Evolutionary conservation across 768 basidiomycete genomes (phyloP), one percentile per base, ranked within the genome.

Genomic region (Pisolithus marmoratus): DNA sequence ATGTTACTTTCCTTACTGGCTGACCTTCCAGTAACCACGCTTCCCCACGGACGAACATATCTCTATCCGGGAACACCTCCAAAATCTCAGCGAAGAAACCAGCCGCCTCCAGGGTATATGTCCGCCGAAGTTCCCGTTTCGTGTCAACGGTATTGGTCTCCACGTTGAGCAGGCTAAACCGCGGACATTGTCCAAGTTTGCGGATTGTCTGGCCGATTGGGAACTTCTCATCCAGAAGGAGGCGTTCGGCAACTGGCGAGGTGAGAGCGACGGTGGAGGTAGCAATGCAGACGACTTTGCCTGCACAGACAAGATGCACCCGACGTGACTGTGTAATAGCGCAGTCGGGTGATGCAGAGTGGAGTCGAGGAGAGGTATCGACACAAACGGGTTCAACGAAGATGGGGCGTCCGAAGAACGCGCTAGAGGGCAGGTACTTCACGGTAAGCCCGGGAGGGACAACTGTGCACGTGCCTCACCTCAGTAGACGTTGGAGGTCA

Each of bases 161-260:
- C n/a, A 83, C 82, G 17, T 66, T 66, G 36, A 81, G 62, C 2
- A 87, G 76, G 51, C 77, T 75, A 57, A 87, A 88, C 23, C 72
- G 71, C 0, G 85, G 85, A 3, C 72, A 69, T 31, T 70, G 72
- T 38, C 72, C 72, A 42, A 85, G 64, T 24, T 78, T 75, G 23
- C 78, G 70, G 64, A 87, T 85, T 53, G 82, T 79, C 64, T 87
- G 85, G 1, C 85, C 85, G 29, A 86, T 81, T 22, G 81, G 81
- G 52, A 76, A 85, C 53, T 80, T 81, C 53, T 85, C 81, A 48
- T 81, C 80, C 17, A 87, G 73, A 67, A 87, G 82, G 45, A 85
- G 76, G 49, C 73, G 74, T 19, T 83, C 85, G 55, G 75, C 74
- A 23, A 72, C 64, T 0, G 81, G 73, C 1, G 78, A 79, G 2